Percentiles rank a stretch among this genome's conserved stretches.
phyloP scores from a whole-genome alignment of 2,329 filamentous ascomycete species.

The Apiospora rasikravindrae region DNA sequence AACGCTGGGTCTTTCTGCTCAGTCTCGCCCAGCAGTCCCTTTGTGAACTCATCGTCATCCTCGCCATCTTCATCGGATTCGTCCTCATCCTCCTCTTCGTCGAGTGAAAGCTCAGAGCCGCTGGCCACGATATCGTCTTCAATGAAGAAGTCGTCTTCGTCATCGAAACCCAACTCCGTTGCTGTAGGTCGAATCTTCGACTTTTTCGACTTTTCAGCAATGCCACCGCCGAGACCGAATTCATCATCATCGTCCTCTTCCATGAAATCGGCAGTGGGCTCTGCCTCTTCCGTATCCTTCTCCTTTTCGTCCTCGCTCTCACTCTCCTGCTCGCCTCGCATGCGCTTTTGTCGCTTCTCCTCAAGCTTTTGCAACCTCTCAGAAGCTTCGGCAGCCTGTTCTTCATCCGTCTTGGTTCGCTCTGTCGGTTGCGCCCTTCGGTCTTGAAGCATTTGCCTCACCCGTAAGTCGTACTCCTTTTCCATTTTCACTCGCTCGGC shows the following conservation, averaged over 20 bases:
- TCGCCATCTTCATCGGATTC: conserved; percentile 58
- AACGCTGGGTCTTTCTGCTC: conserved; percentile 61
- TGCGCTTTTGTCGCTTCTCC: conserved; percentile 79
- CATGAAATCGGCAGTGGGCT: conserved; percentile 35
- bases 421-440: conserved; percentile 84
- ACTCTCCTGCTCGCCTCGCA: conserved; percentile 74
- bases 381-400: conserved; percentile 79
- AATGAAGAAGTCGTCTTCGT: conserved; percentile 92
- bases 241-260: conserved; percentile 37
- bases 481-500: conserved; percentile 62
- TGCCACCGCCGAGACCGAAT: conserved; percentile 65
- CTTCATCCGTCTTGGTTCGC: conserved; percentile 89
- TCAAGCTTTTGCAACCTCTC: conserved; percentile 80
- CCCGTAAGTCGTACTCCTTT: conserved; percentile 83
- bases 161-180: conserved; percentile 76
- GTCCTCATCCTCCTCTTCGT: conserved; percentile 32
- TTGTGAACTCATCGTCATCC: conserved; percentile 61
- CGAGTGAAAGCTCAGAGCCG: conserved; percentile 21
- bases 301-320: conserved; percentile 42
- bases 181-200: conserved; percentile 58
- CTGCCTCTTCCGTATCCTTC: neutral
- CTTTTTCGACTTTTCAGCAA: conserved; percentile 34
- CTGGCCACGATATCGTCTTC: conserved; percentile 89
- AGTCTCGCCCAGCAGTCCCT: conserved; percentile 66
- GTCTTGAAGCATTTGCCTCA: conserved; percentile 84